Evolutionary conservation across 768 basidiomycete species (phyloP).

Genomic region (Erythrobasidium yunnanense): DNA sequence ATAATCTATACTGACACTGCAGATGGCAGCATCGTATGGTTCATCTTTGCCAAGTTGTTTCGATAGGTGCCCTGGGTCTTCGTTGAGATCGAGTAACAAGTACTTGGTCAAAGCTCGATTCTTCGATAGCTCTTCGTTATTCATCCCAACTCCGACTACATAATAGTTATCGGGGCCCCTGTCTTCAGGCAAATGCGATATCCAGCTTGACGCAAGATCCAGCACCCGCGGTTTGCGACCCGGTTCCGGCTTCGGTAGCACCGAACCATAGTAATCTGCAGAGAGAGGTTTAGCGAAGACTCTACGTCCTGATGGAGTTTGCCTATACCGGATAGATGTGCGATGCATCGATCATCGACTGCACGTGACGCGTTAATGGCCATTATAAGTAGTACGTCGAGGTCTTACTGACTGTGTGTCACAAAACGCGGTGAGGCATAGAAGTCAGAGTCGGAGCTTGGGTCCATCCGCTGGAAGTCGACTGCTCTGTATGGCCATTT

Average conservation of each 20-base stretch:
- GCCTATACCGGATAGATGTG: not conserved
- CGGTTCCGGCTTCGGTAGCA: not conserved
- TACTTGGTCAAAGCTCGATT: constrained; percentile 6
- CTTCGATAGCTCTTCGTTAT: constrained; percentile 10
- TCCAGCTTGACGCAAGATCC: constrained; percentile 19
- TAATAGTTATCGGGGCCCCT: not conserved
- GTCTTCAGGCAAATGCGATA: constrained; percentile 21
- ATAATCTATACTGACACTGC: constrained; percentile 18
- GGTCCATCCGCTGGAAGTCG: constrained; percentile 17
- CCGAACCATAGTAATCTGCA: constrained; percentile 8
- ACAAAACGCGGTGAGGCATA: constrained; percentile 14
- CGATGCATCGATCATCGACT: constrained; percentile 17
- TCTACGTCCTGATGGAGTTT: not conserved
- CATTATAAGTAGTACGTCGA: not conserved
- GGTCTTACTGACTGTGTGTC: not conserved
- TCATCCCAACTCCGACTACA: constrained; percentile 14
- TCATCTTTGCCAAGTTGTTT: not conserved
- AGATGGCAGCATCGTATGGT: constrained; percentile 25
- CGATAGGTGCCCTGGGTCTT: not conserved
- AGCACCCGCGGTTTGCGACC: not conserved
- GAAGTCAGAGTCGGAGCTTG: not conserved
- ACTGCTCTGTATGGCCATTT: constrained; percentile 14
- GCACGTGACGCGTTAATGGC: not conserved
- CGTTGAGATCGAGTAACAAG: constrained; percentile 1
- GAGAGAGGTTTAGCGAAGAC: not conserved